Conservation (phyloP, 495 filamentous ascomycete species). For the Trichoderma parareesei region DNA sequence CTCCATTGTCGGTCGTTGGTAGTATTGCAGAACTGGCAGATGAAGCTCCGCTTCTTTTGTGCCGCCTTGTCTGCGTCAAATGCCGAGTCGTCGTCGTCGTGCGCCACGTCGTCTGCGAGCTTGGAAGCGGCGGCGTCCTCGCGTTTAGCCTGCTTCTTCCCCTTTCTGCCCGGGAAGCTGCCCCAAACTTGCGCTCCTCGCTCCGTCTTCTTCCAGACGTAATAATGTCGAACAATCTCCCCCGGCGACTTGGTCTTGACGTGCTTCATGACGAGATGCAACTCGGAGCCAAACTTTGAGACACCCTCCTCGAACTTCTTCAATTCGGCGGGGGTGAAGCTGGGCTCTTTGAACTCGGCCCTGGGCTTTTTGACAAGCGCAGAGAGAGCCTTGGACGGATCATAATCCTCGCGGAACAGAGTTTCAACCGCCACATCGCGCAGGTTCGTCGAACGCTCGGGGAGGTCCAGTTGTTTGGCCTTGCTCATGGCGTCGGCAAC, state of each 20-base stretch:
- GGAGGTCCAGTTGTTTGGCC: slow-evolving; percentile 54
- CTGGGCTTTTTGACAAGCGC: slow-evolving; percentile 58
- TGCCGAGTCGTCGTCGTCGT: slow-evolving; percentile 90
- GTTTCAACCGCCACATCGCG: slow-evolving; percentile 76
- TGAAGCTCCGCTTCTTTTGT: slow-evolving; percentile 69
- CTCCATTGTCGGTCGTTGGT: slow-evolving; percentile 83
- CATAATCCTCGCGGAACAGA: slow-evolving; percentile 62
- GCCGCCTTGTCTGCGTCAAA: slow-evolving; percentile 86
- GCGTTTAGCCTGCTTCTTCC: slow-evolving; percentile 71
- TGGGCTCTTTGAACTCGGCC: slow-evolving; percentile 77
- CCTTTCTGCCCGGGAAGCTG: slow-evolving; percentile 73
- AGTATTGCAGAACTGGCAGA: slow-evolving; percentile 89
- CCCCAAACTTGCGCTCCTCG: slow-evolving; percentile 84
- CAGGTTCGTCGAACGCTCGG: slow-evolving; percentile 71
- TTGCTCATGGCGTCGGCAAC: slow-evolving; percentile 58
- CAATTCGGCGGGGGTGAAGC: slow-evolving; percentile 65
- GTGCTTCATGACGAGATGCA: slow-evolving; percentile 72
- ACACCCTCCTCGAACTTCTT: slow-evolving; percentile 92
- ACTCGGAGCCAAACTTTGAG: slow-evolving; percentile 83
- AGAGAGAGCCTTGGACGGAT: slow-evolving; percentile 63
- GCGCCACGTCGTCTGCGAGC: slow-evolving; percentile 83
- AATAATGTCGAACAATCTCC: slow-evolving; percentile 86
- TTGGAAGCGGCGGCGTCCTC: slow-evolving; percentile 59
- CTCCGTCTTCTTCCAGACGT: slow-evolving; percentile 95
- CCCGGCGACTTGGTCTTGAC: slow-evolving; percentile 71